phyloP scores from a whole-genome alignment of 257 asterid genomes.

The Nyctanthes arbortristis region DNA sequence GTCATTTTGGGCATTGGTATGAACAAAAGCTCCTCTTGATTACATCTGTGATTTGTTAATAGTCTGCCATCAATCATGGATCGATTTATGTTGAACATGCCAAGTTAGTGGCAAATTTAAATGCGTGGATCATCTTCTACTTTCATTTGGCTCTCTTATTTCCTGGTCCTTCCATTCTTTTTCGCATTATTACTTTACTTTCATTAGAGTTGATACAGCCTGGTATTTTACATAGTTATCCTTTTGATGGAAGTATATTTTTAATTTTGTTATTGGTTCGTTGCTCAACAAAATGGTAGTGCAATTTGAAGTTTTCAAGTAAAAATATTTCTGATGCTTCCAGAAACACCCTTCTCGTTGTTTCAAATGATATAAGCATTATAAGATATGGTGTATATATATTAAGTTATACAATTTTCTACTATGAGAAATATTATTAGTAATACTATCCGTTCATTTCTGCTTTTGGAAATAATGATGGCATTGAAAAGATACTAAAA shows the following conservation, averaged over 20 bases:
- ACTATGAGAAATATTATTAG: not conserved
- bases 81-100: not conserved
- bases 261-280: not conserved
- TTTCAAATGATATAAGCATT: not conserved
- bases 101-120: not conserved
- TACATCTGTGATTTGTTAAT: constrained; percentile 1
- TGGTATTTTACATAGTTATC: not conserved
- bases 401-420: not conserved
- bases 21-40: constrained; percentile 22
- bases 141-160: not conserved
- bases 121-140: not conserved
- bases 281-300: not conserved
- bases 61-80: not conserved
- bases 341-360: not conserved
- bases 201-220: constrained; percentile 11
- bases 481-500: not conserved
- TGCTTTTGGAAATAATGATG: not conserved
- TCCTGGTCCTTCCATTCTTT: not conserved
- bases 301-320: not conserved
- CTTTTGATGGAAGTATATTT: not conserved
- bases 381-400: not conserved
- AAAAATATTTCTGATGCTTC: not conserved
- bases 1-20: constrained; percentile 82
- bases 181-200: not conserved
- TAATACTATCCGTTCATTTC: not conserved